Conservation (phyloP, 257 asterid genomes). For the Handroanthus guayacan region DNA sequence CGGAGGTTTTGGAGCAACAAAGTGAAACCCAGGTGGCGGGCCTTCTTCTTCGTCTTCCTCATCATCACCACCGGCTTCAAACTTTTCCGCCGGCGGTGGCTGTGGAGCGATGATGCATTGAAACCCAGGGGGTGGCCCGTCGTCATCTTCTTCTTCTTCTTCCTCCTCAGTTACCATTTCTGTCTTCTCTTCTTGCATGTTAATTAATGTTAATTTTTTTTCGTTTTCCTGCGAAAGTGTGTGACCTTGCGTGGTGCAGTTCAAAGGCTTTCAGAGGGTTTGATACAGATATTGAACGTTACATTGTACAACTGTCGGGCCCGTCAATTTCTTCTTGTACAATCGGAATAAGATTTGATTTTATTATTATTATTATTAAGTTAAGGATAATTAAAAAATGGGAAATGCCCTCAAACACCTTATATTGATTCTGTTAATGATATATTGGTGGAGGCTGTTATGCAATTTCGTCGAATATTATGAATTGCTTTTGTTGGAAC, state of each 20-base stretch:
- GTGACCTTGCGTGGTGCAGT: not conserved
- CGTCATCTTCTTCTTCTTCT: conserved; percentile 67
- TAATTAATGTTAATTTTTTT: not conserved
- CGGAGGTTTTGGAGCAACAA: conserved; percentile 45
- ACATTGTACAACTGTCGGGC: no score
- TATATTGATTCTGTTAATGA: no score
- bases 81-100: conserved; percentile 16
- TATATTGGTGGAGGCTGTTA: no score
- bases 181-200: conserved; percentile 24
- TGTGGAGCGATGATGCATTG: conserved; percentile 47
- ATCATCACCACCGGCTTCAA: conserved; percentile 37
- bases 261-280: conserved; percentile 1
- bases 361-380: no score
- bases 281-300: not conserved
- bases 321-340: no score
- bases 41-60: conserved; percentile 60
- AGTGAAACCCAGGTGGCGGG: conserved; percentile 83
- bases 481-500: no score
- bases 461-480: no score
- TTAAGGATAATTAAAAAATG: no score
- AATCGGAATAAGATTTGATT: no score
- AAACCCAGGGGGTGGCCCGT: conserved; percentile 93
- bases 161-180: conserved; percentile 32
- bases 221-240: not conserved
- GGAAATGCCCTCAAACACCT: no score